phyloP scores from a whole-genome alignment of 2,329 filamentous ascomycete genomes.

The Pseudocercospora musae region DNA sequence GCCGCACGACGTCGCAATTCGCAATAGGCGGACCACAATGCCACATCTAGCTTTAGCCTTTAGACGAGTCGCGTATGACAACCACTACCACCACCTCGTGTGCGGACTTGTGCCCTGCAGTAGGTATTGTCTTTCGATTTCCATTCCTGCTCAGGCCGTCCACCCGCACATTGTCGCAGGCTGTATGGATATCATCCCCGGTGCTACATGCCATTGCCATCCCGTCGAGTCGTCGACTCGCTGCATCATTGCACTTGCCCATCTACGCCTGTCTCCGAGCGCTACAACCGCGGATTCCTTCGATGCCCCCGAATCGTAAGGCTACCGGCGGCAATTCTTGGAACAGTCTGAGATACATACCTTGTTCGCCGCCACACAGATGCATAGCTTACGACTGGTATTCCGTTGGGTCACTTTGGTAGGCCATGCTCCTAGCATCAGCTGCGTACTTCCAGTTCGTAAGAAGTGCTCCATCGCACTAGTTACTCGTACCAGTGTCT shows the following conservation, averaged over 20 bases:
- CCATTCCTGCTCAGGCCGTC: neutral
- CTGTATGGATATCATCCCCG: neutral
- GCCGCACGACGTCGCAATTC: neutral
- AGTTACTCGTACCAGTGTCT: neutral
- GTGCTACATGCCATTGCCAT: neutral
- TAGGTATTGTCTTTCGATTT: neutral
- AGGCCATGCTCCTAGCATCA: neutral
- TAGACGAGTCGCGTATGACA: too few species aligned
- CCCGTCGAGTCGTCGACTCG: neutral
- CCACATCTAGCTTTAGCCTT: neutral
- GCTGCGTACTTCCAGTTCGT: neutral
- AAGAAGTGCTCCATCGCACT: neutral
- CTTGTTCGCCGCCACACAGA: neutral
- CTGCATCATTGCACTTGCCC: neutral
- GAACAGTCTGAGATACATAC: neutral
- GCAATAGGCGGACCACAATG: too few species aligned
- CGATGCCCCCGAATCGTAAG: neutral
- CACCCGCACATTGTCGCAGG: neutral
- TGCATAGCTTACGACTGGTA: neutral
- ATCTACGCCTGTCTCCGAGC: neutral
- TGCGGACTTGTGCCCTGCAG: constrained; percentile 3
- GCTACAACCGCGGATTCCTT: neutral
- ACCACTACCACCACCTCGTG: neutral
- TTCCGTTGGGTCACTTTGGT: neutral
- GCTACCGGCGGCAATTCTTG: neutral